Evolutionary conservation across 2,329 filamentous ascomycete genomes (phyloP).

Genomic region (Aspergillus ruber): DNA sequence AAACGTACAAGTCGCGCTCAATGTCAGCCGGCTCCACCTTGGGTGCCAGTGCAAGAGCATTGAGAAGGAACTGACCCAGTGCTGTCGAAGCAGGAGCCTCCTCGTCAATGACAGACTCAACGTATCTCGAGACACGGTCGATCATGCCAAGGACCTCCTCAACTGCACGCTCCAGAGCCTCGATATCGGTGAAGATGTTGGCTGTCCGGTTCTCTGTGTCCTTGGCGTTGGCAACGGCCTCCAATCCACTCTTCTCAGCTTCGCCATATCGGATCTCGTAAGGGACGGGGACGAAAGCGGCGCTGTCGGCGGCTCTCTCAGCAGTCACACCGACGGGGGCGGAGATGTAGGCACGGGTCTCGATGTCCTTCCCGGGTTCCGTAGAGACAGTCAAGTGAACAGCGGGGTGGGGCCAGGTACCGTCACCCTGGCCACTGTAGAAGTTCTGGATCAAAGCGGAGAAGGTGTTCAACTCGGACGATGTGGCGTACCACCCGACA

Average conservation of each 20-base stretch:
- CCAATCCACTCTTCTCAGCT: constrained; percentile 67
- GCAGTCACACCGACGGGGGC: constrained; percentile 90
- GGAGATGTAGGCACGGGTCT: constrained; percentile 89
- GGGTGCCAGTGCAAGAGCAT: constrained; percentile 82
- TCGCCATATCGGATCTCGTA: constrained; percentile 89
- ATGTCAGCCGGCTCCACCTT: constrained; percentile 89
- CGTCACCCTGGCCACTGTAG: constrained; percentile 93
- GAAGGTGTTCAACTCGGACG: constrained; percentile 95
- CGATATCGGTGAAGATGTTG: constrained; percentile 77
- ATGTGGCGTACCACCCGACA: constrained; percentile 97
- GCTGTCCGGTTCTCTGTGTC: constrained; percentile 68
- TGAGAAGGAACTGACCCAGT: constrained; percentile 90
- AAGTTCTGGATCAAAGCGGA: constrained; percentile 99
- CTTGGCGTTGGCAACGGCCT: constrained; percentile 76
- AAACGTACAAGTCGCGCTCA: constrained; percentile 78
- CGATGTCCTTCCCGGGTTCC: constrained; percentile 78
- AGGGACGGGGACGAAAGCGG: constrained; percentile 94
- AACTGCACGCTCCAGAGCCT: constrained; percentile 76
- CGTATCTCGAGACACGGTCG: constrained; percentile 85
- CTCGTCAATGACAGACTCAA: constrained; percentile 80
- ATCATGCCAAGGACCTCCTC: constrained; percentile 85
- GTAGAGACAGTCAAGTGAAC: constrained; percentile 94
- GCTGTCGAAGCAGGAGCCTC: constrained; percentile 86
- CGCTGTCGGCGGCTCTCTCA: constrained; percentile 91
- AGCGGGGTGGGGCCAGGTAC: constrained; percentile 94